A percentile compares a stretch with the other conserved stretches of the same genome.
phyloP scores from a whole-genome alignment of 768 basidiomycete species.

The Asterophora lycoperdoides region DNA sequence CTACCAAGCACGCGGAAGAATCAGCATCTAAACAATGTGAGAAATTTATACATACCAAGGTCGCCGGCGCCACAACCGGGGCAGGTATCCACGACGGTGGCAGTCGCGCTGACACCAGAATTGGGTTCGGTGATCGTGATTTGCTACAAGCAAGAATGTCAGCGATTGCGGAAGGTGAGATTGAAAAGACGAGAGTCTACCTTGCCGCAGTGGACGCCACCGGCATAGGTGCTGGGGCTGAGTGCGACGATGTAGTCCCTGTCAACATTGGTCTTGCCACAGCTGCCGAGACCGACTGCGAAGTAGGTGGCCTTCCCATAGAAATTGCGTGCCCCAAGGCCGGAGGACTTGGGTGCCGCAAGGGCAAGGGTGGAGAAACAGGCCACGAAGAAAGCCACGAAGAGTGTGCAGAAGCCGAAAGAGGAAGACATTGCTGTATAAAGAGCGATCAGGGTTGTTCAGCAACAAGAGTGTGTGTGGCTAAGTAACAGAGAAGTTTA shows the following conservation, averaged over 20 bases:
- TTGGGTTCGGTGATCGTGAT: constrained; percentile 14
- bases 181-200: constrained; percentile 3
- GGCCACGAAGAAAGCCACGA: constrained; percentile 5
- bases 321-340: constrained; percentile 9
- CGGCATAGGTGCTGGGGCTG: constrained; percentile 15
- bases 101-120: constrained; percentile 15
- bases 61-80: constrained; percentile 17
- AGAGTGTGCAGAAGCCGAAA: constrained; percentile 11
- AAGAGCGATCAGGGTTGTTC: constrained; percentile 1
- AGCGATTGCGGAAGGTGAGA: not conserved
- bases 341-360: constrained; percentile 9
- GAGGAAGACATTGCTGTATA: constrained; percentile 9
- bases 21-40: not conserved
- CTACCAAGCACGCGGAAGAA: constrained; percentile 2
- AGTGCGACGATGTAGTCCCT: constrained; percentile 24
- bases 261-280: constrained; percentile 19
- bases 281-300: constrained; percentile 23
- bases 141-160: constrained; percentile 6
- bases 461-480: not conserved
- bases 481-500: not conserved
- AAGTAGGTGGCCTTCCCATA: constrained; percentile 15
- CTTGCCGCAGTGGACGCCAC: constrained; percentile 19
- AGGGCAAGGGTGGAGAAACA: constrained; percentile 10
- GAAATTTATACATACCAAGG: constrained; percentile 14
- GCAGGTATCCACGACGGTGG: constrained; percentile 21